Conservation (phyloP, 495 filamentous ascomycete species). For the Tuber calosporum region DNA sequence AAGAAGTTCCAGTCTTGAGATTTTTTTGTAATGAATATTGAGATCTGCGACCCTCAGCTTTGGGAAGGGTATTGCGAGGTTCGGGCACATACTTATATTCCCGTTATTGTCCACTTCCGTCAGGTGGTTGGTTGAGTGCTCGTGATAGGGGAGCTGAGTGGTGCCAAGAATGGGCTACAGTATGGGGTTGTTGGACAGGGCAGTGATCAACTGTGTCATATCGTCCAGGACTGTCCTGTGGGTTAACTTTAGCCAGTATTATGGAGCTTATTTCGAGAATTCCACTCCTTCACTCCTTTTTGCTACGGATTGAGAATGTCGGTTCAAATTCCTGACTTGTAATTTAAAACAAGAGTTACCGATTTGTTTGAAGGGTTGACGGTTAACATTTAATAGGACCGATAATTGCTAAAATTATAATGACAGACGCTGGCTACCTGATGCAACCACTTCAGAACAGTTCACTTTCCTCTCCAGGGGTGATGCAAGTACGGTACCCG, state of each 20-base stretch:
- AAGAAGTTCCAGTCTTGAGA: neutral
- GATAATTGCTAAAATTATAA: neutral
- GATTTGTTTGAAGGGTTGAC: neutral
- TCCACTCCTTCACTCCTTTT: neutral
- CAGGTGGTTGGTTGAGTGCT: neutral
- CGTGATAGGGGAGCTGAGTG: neutral
- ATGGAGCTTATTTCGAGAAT: neutral
- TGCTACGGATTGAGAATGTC: neutral
- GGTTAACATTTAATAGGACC: neutral
- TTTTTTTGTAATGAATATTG: neutral
- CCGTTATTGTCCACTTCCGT: neutral
- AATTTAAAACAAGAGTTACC: neutral
- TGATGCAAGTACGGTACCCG: neutral
- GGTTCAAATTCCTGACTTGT: neutral
- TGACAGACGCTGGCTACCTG: neutral
- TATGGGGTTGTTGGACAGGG: neutral
- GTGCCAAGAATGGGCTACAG: neutral
- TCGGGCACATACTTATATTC: neutral
- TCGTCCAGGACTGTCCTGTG: neutral
- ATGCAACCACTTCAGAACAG: neutral
- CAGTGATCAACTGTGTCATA: constrained; percentile 2
- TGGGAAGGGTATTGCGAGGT: neutral
- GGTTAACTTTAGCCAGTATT: neutral
- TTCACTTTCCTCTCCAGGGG: neutral
- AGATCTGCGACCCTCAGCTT: neutral